phyloP scores from a whole-genome alignment of 2,329 filamentous ascomycete species.

The Aschersonia sp. region DNA sequence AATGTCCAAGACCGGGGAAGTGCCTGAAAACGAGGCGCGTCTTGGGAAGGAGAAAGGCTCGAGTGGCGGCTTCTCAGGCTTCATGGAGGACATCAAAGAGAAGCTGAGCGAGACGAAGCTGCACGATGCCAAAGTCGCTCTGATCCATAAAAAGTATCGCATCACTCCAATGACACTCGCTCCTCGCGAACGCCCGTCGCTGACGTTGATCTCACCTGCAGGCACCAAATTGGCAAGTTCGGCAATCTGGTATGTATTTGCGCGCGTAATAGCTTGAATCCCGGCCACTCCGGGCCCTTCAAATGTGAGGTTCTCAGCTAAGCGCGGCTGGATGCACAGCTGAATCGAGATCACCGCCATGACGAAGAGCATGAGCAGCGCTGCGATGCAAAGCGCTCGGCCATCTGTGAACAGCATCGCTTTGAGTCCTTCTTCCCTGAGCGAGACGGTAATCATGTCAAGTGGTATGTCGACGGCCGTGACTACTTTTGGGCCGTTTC shows the following conservation, averaged over 20 bases:
- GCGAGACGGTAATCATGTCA: constrained; percentile 69
- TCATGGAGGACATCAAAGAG: constrained; percentile 36
- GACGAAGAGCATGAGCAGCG: constrained; percentile 82
- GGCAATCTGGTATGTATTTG: constrained; percentile 39
- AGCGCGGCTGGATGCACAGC: constrained; percentile 19
- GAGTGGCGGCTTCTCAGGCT: constrained; percentile 13
- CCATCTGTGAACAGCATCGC: constrained; percentile 58
- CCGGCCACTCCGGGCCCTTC: too few relatives aligned
- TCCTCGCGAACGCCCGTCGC: not conserved
- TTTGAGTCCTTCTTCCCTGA: constrained; percentile 88
- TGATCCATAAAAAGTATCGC: constrained; percentile 44
- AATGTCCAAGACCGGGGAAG: constrained; percentile 2
- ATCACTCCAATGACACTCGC: not conserved
- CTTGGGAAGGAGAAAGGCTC: not conserved
- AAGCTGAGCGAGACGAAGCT: constrained; percentile 39
- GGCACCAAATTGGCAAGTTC: constrained; percentile 46
- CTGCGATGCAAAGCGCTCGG: constrained; percentile 67
- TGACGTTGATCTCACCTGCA: constrained; percentile 4
- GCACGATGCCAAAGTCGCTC: constrained; percentile 39
- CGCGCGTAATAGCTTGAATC: not conserved
- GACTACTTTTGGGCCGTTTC: constrained; percentile 96
- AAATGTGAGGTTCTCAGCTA: not conserved
- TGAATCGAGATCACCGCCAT: constrained; percentile 83
- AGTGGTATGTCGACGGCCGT: constrained; percentile 94
- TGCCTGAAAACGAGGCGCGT: not conserved